Evolutionary conservation across 148 eudicot genomes (phyloP), one percentile per base, ranked within the genome.

Genomic region (Drosera capensis): DNA sequence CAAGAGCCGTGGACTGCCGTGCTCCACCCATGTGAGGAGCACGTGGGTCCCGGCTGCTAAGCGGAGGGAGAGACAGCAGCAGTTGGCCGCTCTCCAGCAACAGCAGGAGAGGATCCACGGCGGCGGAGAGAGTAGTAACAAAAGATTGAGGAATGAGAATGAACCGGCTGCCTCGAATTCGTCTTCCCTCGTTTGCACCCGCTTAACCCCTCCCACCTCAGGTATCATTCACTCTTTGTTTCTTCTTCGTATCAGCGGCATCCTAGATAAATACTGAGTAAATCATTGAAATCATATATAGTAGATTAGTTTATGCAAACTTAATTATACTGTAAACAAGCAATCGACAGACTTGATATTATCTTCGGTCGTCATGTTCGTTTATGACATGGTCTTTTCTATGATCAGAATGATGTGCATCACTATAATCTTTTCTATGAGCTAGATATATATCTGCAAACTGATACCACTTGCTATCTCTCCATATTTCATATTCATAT

Each of bases 21-120:
- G 72, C 14, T 29, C 63, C 1, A 68, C 72, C 13, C 72, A 68
- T 30, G 56, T 68, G 17, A 68, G 34, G 43, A 62, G 67, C 42
- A 68, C 72, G 0, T 68, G 72, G 72, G 56, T 68, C 1, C 72
- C 72, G 0, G 68, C 72, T 12, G 54, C 68, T 0, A 57, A 56
- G n/a, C 46, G 72, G 18, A 48, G 72, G 1, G 59, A 61, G 34
- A 66, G 72, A 13, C 67, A 55, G 39, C 61, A 54, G 8, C 49
- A 49, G 36, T 36, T 42, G 1, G 23, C 37, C 3, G 7, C 34
- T 15, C 20, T 25, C 3, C 50, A 46, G 14, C 25, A 23, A 34
- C 49, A 48, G 0, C 29, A 20, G 0, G 21, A 39, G 16, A 36
- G 18, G 5, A 2, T 17, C n/a, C n/a, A n/a, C n/a, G n/a, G n/a